Evolutionary conservation across 2,329 filamentous ascomycete genomes (phyloP), one percentile per base, ranked within the genome.

Genomic region (Colletotrichum karsti): DNA sequence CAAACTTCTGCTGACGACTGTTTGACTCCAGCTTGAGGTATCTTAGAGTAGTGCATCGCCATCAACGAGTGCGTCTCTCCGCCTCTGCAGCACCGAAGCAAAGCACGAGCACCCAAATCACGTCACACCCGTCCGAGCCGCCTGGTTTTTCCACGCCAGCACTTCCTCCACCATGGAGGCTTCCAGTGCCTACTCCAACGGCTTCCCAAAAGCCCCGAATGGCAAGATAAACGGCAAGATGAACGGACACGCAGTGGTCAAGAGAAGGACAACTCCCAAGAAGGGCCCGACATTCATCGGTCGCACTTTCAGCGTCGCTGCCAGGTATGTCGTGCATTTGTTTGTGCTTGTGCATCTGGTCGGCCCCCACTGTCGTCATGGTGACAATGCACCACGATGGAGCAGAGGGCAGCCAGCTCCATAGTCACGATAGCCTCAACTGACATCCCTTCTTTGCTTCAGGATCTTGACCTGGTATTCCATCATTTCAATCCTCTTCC

Each of bases 381-480:
- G 39, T 61, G 53, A 67, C 20, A 6, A 15, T 55, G 42, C 39
- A 39, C 13, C 24, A 44, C 18, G 4, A 37, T 35, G 24, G 26
- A 37, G 46, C 46, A 18, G 33, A 35, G 33, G 15, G 33, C 8
- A 12, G 15, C 28, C 9, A 10, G 6, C 18, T 28, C 39, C 50
- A 30, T 37, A 22, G 10, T 13, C 15, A 8, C 30, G 13, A 59
- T 12, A 50, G 28, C 30, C 22, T 39, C 20, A 26, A 51, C 66
- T 55, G 26, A 68, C 59, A 3, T 26, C 51, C 22, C 18, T 8
- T 48, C 13, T 37, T 18, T 13, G 24, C n/a, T 18, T 4, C 70
- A 95, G 95, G 75, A 79, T 98, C 48, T 79, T 91, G 65, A 92
- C 93, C 20, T 99, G 95, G 95, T 97, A 96, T 78, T 87, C 91